phyloP scores from a whole-genome alignment of 495 filamentous ascomycete species.

The Tuber umbilicatum region DNA sequence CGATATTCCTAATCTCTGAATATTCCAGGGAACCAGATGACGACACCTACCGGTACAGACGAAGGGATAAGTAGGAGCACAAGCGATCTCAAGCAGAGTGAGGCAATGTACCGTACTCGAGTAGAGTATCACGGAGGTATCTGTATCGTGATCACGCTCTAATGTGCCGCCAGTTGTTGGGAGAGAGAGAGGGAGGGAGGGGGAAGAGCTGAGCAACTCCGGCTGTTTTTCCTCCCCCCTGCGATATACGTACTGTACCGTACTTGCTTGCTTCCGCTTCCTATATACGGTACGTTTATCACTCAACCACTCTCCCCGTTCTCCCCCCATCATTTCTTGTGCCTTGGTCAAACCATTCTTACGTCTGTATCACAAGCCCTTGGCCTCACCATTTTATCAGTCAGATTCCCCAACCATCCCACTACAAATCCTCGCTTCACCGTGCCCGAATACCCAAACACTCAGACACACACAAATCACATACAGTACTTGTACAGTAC shows the following conservation, averaged over 20 bases:
- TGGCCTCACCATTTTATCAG: neutral
- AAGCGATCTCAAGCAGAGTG: neutral
- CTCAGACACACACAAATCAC: neutral
- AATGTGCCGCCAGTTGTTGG: neutral
- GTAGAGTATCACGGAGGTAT: no score
- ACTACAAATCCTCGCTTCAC: neutral
- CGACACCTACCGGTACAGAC: neutral
- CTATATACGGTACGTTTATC: neutral
- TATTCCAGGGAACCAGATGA: neutral
- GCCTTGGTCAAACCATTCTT: neutral
- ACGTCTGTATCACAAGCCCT: neutral
- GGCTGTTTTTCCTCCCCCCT: neutral
- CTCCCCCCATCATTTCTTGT: neutral
- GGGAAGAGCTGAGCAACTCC: neutral
- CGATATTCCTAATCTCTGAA: neutral
- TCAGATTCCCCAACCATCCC: conserved; percentile 3
- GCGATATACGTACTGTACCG: neutral
- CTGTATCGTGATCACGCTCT: neutral
- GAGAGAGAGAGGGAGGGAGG: neutral
- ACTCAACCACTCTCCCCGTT: neutral
- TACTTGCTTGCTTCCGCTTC: neutral
- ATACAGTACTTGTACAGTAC: neutral
- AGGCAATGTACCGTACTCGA: neutral
- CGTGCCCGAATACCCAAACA: neutral
- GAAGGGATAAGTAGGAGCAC: neutral